Conservation (phyloP, 768 basidiomycete species). For the Porpolomopsis calyptriformis region DNA sequence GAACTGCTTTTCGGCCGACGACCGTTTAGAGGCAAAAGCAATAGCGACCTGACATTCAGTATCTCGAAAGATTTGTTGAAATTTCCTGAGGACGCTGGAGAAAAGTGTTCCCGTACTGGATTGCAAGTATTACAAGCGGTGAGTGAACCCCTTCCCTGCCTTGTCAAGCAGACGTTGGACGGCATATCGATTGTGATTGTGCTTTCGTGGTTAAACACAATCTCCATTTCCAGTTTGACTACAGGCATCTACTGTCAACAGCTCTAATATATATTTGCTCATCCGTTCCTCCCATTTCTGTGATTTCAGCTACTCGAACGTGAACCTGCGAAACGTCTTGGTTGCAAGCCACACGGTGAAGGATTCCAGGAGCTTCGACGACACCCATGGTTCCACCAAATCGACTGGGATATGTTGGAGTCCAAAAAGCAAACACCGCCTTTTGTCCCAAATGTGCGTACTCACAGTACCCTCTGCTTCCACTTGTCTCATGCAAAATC, state of each 20-base stretch:
- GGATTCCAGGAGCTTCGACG: conserved; percentile 68
- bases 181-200: too few species aligned
- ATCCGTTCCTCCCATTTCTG: conserved; percentile 5
- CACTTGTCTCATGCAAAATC: conserved; percentile 8
- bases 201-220: background rate
- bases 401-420: conserved; percentile 85
- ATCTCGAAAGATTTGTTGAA: conserved; percentile 80
- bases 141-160: conserved; percentile 20
- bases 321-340: conserved; percentile 69
- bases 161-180: background rate
- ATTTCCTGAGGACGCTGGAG: conserved; percentile 86
- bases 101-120: conserved; percentile 64
- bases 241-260: background rate
- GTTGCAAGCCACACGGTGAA: conserved; percentile 71
- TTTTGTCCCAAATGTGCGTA: conserved; percentile 78
- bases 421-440: conserved; percentile 65
- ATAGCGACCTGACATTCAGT: conserved; percentile 83
- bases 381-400: conserved; percentile 79
- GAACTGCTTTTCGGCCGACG: conserved; percentile 87
- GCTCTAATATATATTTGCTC: background rate
- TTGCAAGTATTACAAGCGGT: conserved; percentile 76
- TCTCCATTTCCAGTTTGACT: background rate
- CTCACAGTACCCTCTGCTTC: conserved; percentile 6
- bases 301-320: conserved; percentile 68
- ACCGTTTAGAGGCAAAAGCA: conserved; percentile 89